Percentiles rank a stretch among this genome's conserved stretches.
Evolutionary conservation across 108 stramenopile species (phyloP).

Genomic region (Stephanodiscus triporus): DNA sequence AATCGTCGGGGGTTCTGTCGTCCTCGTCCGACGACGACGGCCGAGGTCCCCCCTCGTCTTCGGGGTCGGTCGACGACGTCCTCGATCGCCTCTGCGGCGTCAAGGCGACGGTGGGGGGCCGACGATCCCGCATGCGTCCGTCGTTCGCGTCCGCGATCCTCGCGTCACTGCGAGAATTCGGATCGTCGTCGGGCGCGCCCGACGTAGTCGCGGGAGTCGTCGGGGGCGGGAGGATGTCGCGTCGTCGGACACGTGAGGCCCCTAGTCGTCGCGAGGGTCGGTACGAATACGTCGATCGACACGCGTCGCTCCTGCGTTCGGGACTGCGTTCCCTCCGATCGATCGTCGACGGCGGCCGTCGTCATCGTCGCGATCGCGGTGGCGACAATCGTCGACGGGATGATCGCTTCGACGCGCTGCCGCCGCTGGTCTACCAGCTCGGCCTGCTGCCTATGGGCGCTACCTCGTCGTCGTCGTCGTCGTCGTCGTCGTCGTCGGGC

Average conservation of each 20-base stretch:
- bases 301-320: conserved; percentile 15
- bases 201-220: too few relatives aligned
- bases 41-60: too few relatives aligned
- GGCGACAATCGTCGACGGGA: background rate
- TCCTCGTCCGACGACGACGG: too few relatives aligned
- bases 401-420: conserved; percentile 30
- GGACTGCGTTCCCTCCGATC: conserved; percentile 18
- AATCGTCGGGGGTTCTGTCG: background rate
- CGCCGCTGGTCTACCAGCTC: conserved; percentile 52
- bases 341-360: background rate
- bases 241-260: too few relatives aligned
- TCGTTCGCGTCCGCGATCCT: conserved; percentile 18
- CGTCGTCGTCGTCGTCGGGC: background rate
- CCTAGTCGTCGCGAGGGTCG: conserved; percentile 5
- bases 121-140: conserved; percentile 4
- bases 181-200: too few relatives aligned
- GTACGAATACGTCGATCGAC: conserved; percentile 34
- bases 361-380: background rate
- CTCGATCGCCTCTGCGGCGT: too few relatives aligned
- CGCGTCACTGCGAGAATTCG: conserved; percentile 28
- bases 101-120: background rate
- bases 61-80: too few relatives aligned
- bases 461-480: background rate
- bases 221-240: too few relatives aligned
- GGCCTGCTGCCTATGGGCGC: conserved; percentile 24